Evolutionary conservation across 768 basidiomycete species (phyloP).

Genomic region (Boletus speciosus): DNA sequence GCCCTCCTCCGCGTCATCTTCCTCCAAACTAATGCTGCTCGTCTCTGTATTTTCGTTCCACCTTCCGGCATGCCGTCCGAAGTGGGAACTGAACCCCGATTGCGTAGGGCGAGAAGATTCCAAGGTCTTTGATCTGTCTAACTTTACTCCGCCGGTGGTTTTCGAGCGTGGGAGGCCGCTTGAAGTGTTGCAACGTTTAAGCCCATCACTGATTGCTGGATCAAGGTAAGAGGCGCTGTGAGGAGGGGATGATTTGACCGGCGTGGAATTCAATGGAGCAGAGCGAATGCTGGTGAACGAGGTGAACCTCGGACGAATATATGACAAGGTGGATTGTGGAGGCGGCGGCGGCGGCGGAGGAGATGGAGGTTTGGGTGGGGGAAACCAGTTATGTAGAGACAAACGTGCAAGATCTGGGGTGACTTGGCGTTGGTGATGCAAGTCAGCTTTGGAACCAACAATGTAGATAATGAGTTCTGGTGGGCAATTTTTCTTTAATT

Average conservation of each 20-base stretch:
- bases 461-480: slow-evolving; percentile 91
- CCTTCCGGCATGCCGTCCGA: slow-evolving; percentile 46
- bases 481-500: slow-evolving; percentile 86
- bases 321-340: slow-evolving; percentile 35
- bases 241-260: slow-evolving; percentile 46
- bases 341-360: slow-evolving; percentile 63
- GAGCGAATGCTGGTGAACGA: slow-evolving; percentile 55
- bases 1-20: slow-evolving; percentile 53
- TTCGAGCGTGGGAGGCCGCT: slow-evolving; percentile 48
- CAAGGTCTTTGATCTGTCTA: slow-evolving; percentile 27
- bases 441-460: slow-evolving; percentile 90
- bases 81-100: slow-evolving; percentile 57
- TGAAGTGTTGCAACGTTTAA: slow-evolving; percentile 51
- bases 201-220: slow-evolving; percentile 50
- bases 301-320: slow-evolving; percentile 35
- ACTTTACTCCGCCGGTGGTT: slow-evolving; percentile 38
- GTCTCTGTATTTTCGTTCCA: slow-evolving; percentile 58
- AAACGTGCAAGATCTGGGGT: slow-evolving; percentile 81
- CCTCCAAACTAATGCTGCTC: slow-evolving; percentile 64
- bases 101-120: slow-evolving; percentile 44
- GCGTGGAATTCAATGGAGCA: slow-evolving; percentile 47
- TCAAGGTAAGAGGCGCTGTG: slow-evolving; percentile 64
- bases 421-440: slow-evolving; percentile 67
- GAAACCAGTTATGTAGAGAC: slow-evolving; percentile 84
- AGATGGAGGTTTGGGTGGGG: slow-evolving; percentile 66